Conservation (phyloP, 2,329 filamentous ascomycete species). For the Podosphaera fusca region DNA sequence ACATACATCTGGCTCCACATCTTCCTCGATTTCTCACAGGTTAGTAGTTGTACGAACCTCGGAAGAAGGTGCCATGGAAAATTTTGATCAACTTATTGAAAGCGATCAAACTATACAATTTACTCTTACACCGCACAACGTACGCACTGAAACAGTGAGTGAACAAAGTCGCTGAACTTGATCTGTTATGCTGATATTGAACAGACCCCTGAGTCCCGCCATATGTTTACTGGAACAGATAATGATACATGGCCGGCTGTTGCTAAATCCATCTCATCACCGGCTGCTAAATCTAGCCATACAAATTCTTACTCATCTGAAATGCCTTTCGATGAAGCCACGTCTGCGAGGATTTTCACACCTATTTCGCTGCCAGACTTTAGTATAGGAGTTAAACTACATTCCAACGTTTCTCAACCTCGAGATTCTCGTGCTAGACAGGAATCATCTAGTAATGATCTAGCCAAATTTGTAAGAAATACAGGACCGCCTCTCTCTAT, state of each 20-base stretch:
- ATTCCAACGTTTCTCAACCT: slow-evolving; percentile 20
- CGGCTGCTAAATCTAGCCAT: not conserved
- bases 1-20: slow-evolving; percentile 28
- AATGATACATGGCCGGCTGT: not conserved
- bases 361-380: slow-evolving; percentile 4
- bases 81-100: slow-evolving; percentile 59
- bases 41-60: slow-evolving; percentile 31
- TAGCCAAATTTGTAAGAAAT: slow-evolving; percentile 73
- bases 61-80: slow-evolving; percentile 32
- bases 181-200: not conserved
- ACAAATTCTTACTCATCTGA: slow-evolving; percentile 5
- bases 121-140: slow-evolving; percentile 57
- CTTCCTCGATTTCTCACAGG: slow-evolving; percentile 21
- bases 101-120: slow-evolving; percentile 67
- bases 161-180: not conserved
- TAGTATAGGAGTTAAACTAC: slow-evolving; percentile 8
- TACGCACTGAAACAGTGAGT: slow-evolving; percentile 53
- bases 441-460: slow-evolving; percentile 49
- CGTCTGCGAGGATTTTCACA: slow-evolving; percentile 4
- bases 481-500: slow-evolving; percentile 21
- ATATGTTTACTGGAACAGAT: not conserved
- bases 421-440: slow-evolving; percentile 49
- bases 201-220: not conserved
- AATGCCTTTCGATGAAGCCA: not conserved
- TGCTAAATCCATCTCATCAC: not conserved